Percentiles rank a stretch among this genome's conserved stretches.
These are phyloP conservation scores for Fusarium guadeloupense DNA, from an alignment of 2,329 filamentous ascomycete genomes.

Conservation along the genomic window DNA sequence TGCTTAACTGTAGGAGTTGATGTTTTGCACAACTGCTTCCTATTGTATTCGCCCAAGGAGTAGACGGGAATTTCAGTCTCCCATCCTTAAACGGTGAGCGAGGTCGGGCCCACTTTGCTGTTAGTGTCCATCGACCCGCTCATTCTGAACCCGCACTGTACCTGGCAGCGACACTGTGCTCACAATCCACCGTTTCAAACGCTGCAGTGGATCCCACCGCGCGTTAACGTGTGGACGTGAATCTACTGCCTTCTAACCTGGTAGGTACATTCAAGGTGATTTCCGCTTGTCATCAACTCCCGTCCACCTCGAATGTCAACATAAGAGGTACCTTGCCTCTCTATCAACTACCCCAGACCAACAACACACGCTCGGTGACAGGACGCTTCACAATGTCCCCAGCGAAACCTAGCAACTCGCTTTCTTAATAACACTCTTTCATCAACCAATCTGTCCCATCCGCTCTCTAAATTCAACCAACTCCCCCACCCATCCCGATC, in stretches of 20 bases:
- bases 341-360: constrained; percentile 16
- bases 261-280: constrained; percentile 4
- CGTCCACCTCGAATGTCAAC: constrained; percentile 25
- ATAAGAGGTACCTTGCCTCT: constrained; percentile 22
- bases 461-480: background rate
- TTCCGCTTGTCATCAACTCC: constrained; percentile 9
- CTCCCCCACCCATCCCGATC: background rate
- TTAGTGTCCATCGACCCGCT: background rate
- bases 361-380: constrained; percentile 25
- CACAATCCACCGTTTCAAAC: background rate
- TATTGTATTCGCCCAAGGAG: too few species aligned
- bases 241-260: background rate
- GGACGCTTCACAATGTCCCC: constrained; percentile 38
- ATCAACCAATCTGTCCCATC: background rate
- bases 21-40: too few species aligned
- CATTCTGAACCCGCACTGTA: background rate
- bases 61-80: too few species aligned
- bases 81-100: too few species aligned
- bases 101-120: background rate
- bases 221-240: constrained; percentile 15
- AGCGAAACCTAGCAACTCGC: constrained; percentile 13
- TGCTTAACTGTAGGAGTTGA: too few species aligned
- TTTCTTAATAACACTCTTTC: constrained; percentile 18
- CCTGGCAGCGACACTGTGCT: constrained; percentile 6
- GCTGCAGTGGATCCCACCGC: background rate